Evolutionary conservation across 192 early-diverging fungal species (phyloP).

Genomic region (Mortierella antarctica): DNA sequence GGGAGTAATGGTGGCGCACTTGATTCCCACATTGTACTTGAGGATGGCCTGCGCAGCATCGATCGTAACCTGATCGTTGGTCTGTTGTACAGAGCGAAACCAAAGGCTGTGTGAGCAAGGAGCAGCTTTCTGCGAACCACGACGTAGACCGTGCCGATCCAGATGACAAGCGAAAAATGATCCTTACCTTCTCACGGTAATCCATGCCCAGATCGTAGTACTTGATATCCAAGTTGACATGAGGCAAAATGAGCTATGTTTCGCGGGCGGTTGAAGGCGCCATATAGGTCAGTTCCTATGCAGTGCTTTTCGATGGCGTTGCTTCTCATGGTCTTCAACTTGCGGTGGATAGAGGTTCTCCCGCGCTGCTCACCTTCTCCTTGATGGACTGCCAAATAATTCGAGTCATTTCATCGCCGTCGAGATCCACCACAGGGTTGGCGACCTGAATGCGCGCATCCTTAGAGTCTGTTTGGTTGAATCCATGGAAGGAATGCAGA

Average conservation of each 20-base stretch:
- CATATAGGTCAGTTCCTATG: neutral
- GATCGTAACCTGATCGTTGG: conserved; percentile 82
- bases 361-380: conserved; percentile 67
- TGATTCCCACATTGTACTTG: conserved; percentile 98
- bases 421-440: conserved; percentile 94
- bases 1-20: conserved; percentile 99
- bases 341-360: neutral
- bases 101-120: neutral
- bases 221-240: conserved; percentile 92
- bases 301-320: neutral
- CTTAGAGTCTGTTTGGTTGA: conserved; percentile 37
- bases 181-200: conserved; percentile 80
- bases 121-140: neutral
- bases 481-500: too few species aligned
- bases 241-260: conserved; percentile 83
- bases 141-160: neutral
- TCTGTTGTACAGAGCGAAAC: conserved; percentile 27
- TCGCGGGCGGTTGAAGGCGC: neutral
- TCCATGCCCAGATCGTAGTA: conserved; percentile 98
- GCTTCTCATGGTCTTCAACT: neutral
- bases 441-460: conserved; percentile 80
- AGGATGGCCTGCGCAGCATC: conserved; percentile 95
- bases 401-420: conserved; percentile 99
- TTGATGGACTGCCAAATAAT: conserved; percentile 97
- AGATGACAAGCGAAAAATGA: neutral